Base-by-base conservation (phyloP, 441 rosid genomes). In the Brassica hybrid region DNA sequence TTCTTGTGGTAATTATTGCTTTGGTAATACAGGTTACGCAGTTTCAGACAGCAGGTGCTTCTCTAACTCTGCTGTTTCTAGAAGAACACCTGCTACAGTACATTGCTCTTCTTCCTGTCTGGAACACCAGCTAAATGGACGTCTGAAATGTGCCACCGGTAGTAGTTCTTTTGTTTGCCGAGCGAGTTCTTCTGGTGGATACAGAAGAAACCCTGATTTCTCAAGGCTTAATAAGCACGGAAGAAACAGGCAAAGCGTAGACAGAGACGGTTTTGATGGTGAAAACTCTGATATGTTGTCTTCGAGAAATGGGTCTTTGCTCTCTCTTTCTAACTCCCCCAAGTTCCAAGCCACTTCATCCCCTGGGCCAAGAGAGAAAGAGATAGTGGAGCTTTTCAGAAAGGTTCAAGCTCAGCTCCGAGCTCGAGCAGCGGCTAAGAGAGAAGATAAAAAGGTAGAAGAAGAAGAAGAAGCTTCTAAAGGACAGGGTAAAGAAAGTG, bases 361-460 rank as follows among this genome's bases (percentile, higher is more conserved):
- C 74, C 95, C 95, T 6, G 90, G 91, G 43, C 85, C 82, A 12
- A 85, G 83, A 75, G 93, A 91, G 85, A 86, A 88, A 86, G 96
- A 91, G 82, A 87, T 94, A 77, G 91, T 89, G 65, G 87, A 91
- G 73, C 86, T 91, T 61, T 94, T 94, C 82, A 83, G 84, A 84
- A 89, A 94, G 85, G 94, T 91, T 59, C 98, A 94, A 72, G 82
- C 88, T 75, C 88, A 87, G 73, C 93, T 94, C 74, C 85, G 92
- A 69, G 90, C 88, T 82, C 86, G 91, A 87, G 93, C 93, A 41
- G 90, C 85, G 0, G 71, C 71, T 50, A 89, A 84, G 79, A 86
- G 84, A 74, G 88, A 88, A 76, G 90, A 85, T 12, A 84, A 82
- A 76, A 85, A 82, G 81, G 77, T 74, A n/a, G 89, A 86, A 73